Evolutionary conservation across 768 basidiomycete species (phyloP), one percentile per base, ranked within the genome.

Genomic region (Leccinum uliginosum): DNA sequence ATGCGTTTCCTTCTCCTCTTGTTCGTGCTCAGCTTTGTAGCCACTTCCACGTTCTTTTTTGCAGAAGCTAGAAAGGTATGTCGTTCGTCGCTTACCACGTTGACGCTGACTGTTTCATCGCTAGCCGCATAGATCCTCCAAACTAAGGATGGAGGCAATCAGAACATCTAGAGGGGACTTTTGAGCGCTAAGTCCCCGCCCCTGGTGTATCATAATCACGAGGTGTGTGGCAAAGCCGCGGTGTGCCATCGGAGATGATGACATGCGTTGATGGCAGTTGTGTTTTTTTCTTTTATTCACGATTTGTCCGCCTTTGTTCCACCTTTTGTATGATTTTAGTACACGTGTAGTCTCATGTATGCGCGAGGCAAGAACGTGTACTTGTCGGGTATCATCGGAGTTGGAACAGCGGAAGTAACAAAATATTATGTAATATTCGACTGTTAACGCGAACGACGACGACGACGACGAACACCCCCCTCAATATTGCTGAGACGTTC

Each of bases 1-100:
- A 67, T 67, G 66, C 66, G 66, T 34, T 69, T 59, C 60, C 60
- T 69, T 59, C 66, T 67, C 51, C 66, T 67, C 34, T 9, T 69
- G 43, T 57, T 69, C 50, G 66, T 67, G 48, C 66, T 67, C 1
- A 69, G 67, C 45, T 67, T 67, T 58, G 52, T 67, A 57, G 67
- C 66, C 3, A 51, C 50, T 47, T 67, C 66, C 56, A 69, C 66
- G 35, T 67, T 67, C 66, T 67, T 67, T 69, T 67, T 59, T 19
- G 67, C 67, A 60, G 66, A 67, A 56, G 66, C 59, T 53, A 64
- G 57, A 65, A 58, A 55, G 67, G 66, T 67, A 46, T 27, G 67
- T 57, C 43, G 38, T 51, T 56, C 59, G 52, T 19, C 12, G 51
- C 54, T 21, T 1, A 35, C 34, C 21, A 2, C 34, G 1, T 38